Evolutionary conservation across 2,329 filamentous ascomycete species (phyloP), one percentile per base, ranked within the genome.

Genomic region (Camillea tinctor): DNA sequence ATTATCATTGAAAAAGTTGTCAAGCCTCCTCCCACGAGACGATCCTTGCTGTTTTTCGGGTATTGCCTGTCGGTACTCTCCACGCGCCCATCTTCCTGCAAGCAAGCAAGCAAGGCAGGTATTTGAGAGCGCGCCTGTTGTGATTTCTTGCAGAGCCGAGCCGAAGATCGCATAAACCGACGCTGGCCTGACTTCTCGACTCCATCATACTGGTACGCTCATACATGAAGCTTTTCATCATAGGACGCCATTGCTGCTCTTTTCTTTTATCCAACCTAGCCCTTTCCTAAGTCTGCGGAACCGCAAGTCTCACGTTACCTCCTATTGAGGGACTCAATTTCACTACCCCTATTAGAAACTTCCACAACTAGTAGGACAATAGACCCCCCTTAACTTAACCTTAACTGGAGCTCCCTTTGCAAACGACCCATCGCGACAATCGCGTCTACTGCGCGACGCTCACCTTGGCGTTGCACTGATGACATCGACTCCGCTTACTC

Each of bases 401-500:
- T 15, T n/a, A 44, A 3, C 26, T 30, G 13, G 26, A 30, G 13
- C 26, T 44, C 13, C n/a, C 36, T 17, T 44, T 6, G 26, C 36
- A 44, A 44, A n/a, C 36, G 17, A 15, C 13, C n/a, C 36, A 17
- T 44, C 36, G 36, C 36, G 36, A 44, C 36, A 9, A 44, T 44
- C 36, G 36, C 36, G 36, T 44, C 59, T 61, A 59, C 60, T 40
- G 22, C 19, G n/a, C 21, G 17, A 60, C 60, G 64, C 59, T 30
- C 26, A 49, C 55, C 54, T 52, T 57, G 60, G 48, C 48, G 58
- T 64, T 60, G 54, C 57, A 62, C 60, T 60, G 40, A 73, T 72
- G 71, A 65, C 69, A 64, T 69, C 66, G 55, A 60, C 65, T 44
- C 54, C 61, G 20, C 63, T 63, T 52, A 62, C 61, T 40, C 61